Percentiles rank a stretch among this genome's conserved stretches.
Conservation (phyloP, 805 yeast genomes). For the Candida tallmaniae region DNA sequence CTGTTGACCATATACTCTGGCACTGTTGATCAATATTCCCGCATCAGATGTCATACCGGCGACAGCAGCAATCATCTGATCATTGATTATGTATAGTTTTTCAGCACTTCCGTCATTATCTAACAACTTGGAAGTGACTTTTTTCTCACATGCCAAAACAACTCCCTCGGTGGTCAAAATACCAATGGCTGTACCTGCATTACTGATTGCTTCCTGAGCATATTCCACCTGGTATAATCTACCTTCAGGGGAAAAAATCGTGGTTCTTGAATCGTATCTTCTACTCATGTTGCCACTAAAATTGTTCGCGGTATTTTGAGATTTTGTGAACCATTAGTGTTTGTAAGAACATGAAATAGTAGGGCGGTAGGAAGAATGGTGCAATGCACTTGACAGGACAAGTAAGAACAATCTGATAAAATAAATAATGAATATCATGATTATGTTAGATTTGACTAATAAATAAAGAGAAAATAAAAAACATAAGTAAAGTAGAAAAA, state of each 20-base stretch:
- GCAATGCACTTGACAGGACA: too few relatives aligned
- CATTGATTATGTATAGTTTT: constrained; percentile 82
- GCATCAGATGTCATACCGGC: constrained; percentile 99
- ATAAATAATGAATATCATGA: too few relatives aligned
- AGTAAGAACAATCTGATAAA: too few relatives aligned
- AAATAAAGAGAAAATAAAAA: too few relatives aligned
- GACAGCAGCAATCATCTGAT: constrained; percentile 84
- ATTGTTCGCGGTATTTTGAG: background rate
- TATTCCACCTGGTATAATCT: constrained; percentile 96
- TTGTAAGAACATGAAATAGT: constrained; percentile 4
- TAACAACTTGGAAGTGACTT: constrained; percentile 84
- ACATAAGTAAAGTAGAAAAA: too few relatives aligned
- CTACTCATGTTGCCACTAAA: constrained; percentile 59
- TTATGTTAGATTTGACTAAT: too few relatives aligned
- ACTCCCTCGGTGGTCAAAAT: constrained; percentile 79
- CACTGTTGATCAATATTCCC: constrained; percentile 78
- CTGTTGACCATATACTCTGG: constrained; percentile 80
- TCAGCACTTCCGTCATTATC: constrained; percentile 95
- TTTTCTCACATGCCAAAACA: constrained; percentile 94
- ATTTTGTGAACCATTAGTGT: constrained; percentile 1
- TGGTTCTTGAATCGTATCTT: constrained; percentile 98
- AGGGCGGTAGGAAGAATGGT: too few relatives aligned
- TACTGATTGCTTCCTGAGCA: constrained; percentile 86
- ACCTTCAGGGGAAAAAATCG: constrained; percentile 98
- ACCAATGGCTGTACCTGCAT: constrained; percentile 82